Conservation (phyloP, 1,284 basidiomycete genomes). For the Salmacisia buchloeana region DNA sequence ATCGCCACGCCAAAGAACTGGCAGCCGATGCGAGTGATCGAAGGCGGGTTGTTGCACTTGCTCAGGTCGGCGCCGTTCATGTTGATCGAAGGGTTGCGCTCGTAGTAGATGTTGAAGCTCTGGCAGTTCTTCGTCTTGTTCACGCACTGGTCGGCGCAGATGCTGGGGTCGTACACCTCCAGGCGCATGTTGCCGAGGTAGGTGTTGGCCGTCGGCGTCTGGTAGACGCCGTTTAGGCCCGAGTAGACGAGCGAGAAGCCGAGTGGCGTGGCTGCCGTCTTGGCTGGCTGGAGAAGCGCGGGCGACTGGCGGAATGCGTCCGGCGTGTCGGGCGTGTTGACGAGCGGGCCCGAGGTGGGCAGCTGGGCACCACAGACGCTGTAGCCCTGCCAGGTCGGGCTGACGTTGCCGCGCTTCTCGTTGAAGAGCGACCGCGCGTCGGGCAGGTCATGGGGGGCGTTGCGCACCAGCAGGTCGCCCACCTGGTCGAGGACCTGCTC, state of each 20-base stretch:
- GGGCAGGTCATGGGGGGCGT: too few species aligned
- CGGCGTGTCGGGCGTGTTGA: not conserved
- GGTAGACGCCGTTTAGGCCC: not conserved
- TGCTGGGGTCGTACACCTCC: not conserved
- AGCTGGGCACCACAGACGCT: not conserved
- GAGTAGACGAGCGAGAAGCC: not conserved
- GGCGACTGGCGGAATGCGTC: too few species aligned
- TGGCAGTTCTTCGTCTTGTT: conserved; percentile 1
- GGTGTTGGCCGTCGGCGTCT: not conserved
- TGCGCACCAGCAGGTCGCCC: not conserved
- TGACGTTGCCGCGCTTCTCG: not conserved
- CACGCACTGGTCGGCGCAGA: not conserved
- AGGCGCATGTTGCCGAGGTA: not conserved
- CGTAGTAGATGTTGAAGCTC: not conserved
- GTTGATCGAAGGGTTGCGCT: not conserved
- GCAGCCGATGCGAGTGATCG: not conserved
- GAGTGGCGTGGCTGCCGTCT: not conserved
- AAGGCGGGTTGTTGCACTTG: conserved; percentile 9
- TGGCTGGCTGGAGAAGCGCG: not conserved
- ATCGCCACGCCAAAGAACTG: not conserved
- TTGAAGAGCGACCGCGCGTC: too few species aligned
- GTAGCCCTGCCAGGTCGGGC: not conserved
- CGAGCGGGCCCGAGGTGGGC: not conserved
- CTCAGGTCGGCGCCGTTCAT: not conserved
- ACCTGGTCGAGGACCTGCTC: not conserved